Base-by-base conservation (phyloP, 192 early-diverging fungal species). In the Chytriomyces sp. region DNA sequence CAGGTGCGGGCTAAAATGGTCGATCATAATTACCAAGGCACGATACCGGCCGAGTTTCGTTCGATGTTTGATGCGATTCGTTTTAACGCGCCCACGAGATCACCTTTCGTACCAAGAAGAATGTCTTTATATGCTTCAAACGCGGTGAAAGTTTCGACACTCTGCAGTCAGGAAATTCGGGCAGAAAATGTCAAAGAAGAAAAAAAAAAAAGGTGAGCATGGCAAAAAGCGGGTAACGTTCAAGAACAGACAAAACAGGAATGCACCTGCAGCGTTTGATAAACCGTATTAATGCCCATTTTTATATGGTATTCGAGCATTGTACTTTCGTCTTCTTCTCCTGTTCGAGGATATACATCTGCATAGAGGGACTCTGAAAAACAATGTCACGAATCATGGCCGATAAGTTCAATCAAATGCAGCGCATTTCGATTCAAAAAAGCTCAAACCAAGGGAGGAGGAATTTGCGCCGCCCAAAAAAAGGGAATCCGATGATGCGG, bases 111-210 rank as follows among this genome's bases (percentile, higher is more conserved):
- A 20, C 53, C 28, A 44, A 62, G 60, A 6, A 73, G 45, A 20
- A 62, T 73, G 43, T 73, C 71, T 45, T 63, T 61, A 46, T 73
- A 73, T 26, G 62, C 71, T 11, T 73, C 71, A 63, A 73, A 73
- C 10, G 71, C 71, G 24, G 59, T 49, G 13, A 73, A 10, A n/a
- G 71, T 62, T 43, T 73, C 71, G 47, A 73, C 49, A 13, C 59
- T 13, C 60, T 73, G 23, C 6, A n/a, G 57, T 18, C 35, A 35
- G 35, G 35, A 35, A 35, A 35, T 35, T 35, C 35, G 35, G 35
- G 35, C 35, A 35, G 28, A 35, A 35, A 35, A 35, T 2, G 35
- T 4, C 35, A 1, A 35, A 1, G 1, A 57, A 57, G 1, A 57
- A 57, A 11, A 20, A n/a, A n/a, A 20, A 57, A 13, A 57, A 57